Percentiles rank a stretch among this genome's conserved stretches.
These are phyloP conservation scores for Cicer arietinum DNA, from an alignment of 306 rosid species.

Conservation along the genomic window DNA sequence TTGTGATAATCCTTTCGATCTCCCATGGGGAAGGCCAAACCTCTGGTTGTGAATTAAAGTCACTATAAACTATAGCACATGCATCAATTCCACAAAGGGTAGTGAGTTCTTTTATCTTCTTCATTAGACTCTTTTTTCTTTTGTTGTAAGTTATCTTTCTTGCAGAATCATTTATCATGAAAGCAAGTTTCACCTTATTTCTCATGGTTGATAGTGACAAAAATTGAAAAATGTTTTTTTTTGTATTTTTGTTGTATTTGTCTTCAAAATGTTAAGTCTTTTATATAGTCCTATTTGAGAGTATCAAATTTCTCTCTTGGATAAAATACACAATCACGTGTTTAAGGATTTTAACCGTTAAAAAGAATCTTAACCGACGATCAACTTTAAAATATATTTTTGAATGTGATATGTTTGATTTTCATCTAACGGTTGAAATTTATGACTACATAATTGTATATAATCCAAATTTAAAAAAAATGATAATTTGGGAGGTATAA, in stretches of 20 bases:
- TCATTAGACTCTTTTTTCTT: conserved; percentile 32
- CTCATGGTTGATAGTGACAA: conserved; percentile 8
- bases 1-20: not conserved
- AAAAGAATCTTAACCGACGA: not conserved
- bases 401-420: not conserved
- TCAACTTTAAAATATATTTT: not conserved
- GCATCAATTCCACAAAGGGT: conserved; percentile 41
- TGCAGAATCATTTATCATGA: conserved; percentile 20
- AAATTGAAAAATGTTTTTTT: not conserved
- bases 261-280: not conserved
- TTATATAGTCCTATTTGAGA: not conserved
- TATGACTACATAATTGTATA: too few species aligned
- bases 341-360: too few species aligned
- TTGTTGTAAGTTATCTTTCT: conserved; percentile 43
- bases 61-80: conserved; percentile 28
- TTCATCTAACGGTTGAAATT: too few species aligned
- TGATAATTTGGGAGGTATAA: too few species aligned
- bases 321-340: not conserved
- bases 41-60: conserved; percentile 42
- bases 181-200: conserved; percentile 40
- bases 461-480: too few species aligned
- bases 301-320: not conserved
- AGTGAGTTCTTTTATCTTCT: conserved; percentile 37
- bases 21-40: conserved; percentile 45
- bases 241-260: not conserved